Evolutionary conservation across 2,329 filamentous ascomycete species (phyloP).

Genomic region (Pezicula neosporulosa): DNA sequence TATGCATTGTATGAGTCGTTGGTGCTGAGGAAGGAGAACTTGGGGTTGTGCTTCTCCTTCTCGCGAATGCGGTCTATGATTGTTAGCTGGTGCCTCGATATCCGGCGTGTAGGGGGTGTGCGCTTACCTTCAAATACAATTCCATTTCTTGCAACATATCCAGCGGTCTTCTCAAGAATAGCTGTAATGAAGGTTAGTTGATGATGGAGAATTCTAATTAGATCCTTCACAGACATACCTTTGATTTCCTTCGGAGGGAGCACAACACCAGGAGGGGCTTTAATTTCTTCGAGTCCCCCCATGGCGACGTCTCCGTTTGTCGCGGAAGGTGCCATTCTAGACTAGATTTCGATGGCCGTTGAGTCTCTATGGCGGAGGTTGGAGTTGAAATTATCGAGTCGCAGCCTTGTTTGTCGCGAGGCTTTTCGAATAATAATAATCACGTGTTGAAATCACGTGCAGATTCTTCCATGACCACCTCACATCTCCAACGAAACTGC

Average conservation of each 20-base stretch:
- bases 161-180: slow-evolving; percentile 90
- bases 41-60: slow-evolving; percentile 80
- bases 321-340: slow-evolving; percentile 28
- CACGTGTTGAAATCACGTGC: no score
- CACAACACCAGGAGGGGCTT: slow-evolving; percentile 78
- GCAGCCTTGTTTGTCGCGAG: no score
- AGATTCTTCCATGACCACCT: no score
- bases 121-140: slow-evolving; percentile 53
- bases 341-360: neutral
- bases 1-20: slow-evolving; percentile 83
- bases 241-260: slow-evolving; percentile 82
- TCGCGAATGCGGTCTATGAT: slow-evolving; percentile 73
- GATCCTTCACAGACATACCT: slow-evolving; percentile 33
- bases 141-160: slow-evolving; percentile 74
- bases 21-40: slow-evolving; percentile 81
- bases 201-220: slow-evolving; percentile 26
- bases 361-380: neutral
- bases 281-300: slow-evolving; percentile 60
- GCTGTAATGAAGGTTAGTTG: slow-evolving; percentile 32
- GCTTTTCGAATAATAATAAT: no score
- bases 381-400: no score
- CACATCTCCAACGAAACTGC: no score
- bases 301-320: slow-evolving; percentile 47
- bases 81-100: slow-evolving; percentile 11
- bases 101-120: slow-evolving; percentile 12